Evolutionary conservation across 345 rosid genomes (phyloP), one percentile per base, ranked within the genome.

Genomic region (Pistacia integerrima): DNA sequence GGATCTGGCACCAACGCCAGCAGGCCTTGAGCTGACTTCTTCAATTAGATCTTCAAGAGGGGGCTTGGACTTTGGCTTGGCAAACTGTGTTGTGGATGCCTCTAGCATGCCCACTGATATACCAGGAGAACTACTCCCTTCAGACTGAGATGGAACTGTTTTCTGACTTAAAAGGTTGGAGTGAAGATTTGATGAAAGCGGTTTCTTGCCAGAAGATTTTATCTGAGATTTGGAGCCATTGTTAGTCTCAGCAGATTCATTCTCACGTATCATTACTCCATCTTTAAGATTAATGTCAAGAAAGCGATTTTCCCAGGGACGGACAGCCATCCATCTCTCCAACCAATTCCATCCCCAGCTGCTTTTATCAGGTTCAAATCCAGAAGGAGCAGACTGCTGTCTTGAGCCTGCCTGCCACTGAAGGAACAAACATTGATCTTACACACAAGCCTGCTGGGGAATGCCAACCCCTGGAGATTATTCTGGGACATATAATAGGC

Each of bases 291-390:
- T 96, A 75, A 81, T 89, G 81, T 94, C 99, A 35, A 94, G 98
- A 88, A 94, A 91, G 76, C 99, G 91, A 38, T 92, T 97, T 86
- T 97, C 98, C 98, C 99, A 94, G 58, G 99, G 98, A 48, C 99
- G 98, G 76, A 97, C 99, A 68, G 99, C 99, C 99, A 97, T 92
- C 98, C 99, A 97, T 85, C 99, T 87, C 84, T 97, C 99, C 83
- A 97, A 69, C 99, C 98, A 97, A 82, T 97, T 92, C 98, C 98
- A 94, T 65, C 98, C 99, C 99, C 99, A 97, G 85, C 91, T 92
- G 91, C 87, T 91, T 87, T 91, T 92, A 86, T 97, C 98, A 20
- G 98, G 97, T 82, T 90, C 88, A 83, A 94, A 97, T 25, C 90
- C 92, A 59, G 86, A 73, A 67, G 88, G 88, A 12, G 74, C 84